These are phyloP conservation scores for Leccinum variabile DNA, from an alignment of 1,284 basidiomycete species.

Conservation along the genomic window DNA sequence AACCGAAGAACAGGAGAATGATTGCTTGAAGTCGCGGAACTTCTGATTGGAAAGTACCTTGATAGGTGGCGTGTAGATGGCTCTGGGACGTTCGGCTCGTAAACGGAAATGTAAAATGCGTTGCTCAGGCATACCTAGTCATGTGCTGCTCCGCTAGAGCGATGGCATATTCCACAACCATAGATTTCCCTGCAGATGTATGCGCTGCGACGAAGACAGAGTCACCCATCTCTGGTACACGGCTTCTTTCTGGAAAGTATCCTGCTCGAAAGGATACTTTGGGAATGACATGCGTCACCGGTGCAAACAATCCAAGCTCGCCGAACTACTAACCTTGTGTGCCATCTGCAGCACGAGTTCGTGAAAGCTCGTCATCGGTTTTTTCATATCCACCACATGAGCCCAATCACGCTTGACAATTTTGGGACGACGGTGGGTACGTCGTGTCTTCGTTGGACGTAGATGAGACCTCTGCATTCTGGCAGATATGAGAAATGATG, in stretches of 20 bases:
- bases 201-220: conserved; percentile 99
- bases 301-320: conserved; percentile 1
- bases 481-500: conserved; percentile 12
- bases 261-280: conserved; percentile 85
- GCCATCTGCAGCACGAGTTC: conserved; percentile 92
- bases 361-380: conserved; percentile 85
- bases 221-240: conserved; percentile 97
- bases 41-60: conserved; percentile 99
- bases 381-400: conserved; percentile 93
- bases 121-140: conserved; percentile 70
- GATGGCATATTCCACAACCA: conserved; percentile 99
- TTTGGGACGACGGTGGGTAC: conserved; percentile 41
- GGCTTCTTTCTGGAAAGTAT: conserved; percentile 96
- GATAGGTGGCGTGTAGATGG: conserved; percentile 98
- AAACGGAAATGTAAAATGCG: conserved; percentile 14
- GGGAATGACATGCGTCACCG: conserved; percentile 35
- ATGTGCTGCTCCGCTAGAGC: conserved; percentile 96
- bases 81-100: conserved; percentile 48
- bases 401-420: conserved; percentile 94
- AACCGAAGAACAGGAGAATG: conserved; percentile 89
- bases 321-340: conserved; percentile 56
- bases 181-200: conserved; percentile 99
- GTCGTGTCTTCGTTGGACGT: conserved; percentile 48
- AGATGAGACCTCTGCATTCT: conserved; percentile 52
- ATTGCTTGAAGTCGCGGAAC: conserved; percentile 98